Evolutionary conservation across 2,329 filamentous ascomycete genomes (phyloP).

Genomic region (Pseudogymnoascus sp.): DNA sequence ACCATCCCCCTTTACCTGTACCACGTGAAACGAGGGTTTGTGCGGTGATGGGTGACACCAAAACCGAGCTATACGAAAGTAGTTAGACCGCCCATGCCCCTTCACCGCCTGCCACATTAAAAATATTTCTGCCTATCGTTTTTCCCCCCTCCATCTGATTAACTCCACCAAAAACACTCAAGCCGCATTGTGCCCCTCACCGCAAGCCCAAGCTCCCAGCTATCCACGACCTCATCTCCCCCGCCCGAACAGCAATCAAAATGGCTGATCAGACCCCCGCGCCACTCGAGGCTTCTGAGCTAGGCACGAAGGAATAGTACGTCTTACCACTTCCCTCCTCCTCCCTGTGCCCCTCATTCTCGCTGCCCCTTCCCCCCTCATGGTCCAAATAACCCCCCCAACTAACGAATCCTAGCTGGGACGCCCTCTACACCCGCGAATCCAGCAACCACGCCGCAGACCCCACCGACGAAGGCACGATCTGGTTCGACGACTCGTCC

Average conservation of each 20-base stretch:
- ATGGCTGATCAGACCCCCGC: constrained; percentile 32
- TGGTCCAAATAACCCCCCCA: not conserved
- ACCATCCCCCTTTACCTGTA: not conserved
- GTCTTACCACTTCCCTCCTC: constrained; percentile 25
- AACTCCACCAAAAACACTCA: not conserved
- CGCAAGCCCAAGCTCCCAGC: not conserved
- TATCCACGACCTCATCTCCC: not conserved
- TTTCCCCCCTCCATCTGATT: constrained; percentile 5
- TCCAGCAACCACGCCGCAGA: constrained; percentile 63
- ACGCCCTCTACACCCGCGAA: constrained; percentile 63
- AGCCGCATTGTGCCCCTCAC: not conserved
- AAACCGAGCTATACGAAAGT: not conserved
- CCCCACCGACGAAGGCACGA: constrained; percentile 72
- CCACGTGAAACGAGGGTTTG: not conserved
- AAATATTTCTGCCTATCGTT: not conserved
- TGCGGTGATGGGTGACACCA: not conserved
- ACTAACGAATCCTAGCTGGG: constrained; percentile 51
- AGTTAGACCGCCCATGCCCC: not conserved
- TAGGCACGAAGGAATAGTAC: constrained; percentile 89
- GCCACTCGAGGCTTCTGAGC: constrained; percentile 62
- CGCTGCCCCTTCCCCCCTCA: not conserved
- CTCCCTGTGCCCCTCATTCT: too few species aligned
- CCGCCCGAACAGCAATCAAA: not conserved
- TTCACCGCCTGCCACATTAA: not conserved
- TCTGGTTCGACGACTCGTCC: constrained; percentile 93